phyloP scores from a whole-genome alignment of 495 filamentous ascomycete genomes.

The Jackrogersella minutella region DNA sequence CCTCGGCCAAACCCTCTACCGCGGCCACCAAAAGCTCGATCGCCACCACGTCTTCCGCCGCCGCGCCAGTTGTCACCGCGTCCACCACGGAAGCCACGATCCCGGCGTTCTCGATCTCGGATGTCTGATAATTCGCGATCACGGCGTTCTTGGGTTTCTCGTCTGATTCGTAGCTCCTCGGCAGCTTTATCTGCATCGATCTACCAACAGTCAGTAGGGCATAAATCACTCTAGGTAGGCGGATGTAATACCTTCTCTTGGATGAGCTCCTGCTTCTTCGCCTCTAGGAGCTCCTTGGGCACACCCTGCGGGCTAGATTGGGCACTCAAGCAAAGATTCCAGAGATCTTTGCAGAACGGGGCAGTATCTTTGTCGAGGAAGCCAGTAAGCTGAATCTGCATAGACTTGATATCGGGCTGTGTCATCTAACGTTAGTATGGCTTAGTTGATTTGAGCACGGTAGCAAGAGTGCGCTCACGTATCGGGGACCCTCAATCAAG shows the following conservation, averaged over 20 bases:
- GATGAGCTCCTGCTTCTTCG: conserved; percentile 92
- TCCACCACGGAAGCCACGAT: conserved; percentile 70
- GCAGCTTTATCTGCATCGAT: conserved; percentile 84
- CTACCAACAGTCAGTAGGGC: conserved; percentile 54
- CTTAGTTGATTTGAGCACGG: conserved; percentile 4
- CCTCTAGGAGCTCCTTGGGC: conserved; percentile 91
- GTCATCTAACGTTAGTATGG: conserved; percentile 22
- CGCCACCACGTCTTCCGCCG: conserved; percentile 52
- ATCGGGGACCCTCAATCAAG: conserved; percentile 79
- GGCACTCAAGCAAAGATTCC: conserved; percentile 88
- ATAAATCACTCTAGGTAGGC: neutral
- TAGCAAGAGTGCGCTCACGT: conserved; percentile 63
- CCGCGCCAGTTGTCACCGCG: conserved; percentile 58
- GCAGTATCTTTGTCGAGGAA: conserved; percentile 95
- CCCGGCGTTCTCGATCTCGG: conserved; percentile 75
- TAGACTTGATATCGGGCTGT: conserved; percentile 91
- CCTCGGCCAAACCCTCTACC: conserved; percentile 55
- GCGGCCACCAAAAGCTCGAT: conserved; percentile 56
- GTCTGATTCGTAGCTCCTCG: conserved; percentile 70
- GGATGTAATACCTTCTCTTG: conserved; percentile 78
- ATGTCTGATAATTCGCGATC: conserved; percentile 70
- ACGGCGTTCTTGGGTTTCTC: conserved; percentile 65
- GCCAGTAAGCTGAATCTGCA: conserved; percentile 92
- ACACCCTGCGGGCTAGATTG: conserved; percentile 89
- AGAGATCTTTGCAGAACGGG: conserved; percentile 91